These are phyloP conservation scores for Phyllosticta paracitricarpa DNA, from an alignment of 2,329 filamentous ascomycete genomes.

Conservation along the genomic window DNA sequence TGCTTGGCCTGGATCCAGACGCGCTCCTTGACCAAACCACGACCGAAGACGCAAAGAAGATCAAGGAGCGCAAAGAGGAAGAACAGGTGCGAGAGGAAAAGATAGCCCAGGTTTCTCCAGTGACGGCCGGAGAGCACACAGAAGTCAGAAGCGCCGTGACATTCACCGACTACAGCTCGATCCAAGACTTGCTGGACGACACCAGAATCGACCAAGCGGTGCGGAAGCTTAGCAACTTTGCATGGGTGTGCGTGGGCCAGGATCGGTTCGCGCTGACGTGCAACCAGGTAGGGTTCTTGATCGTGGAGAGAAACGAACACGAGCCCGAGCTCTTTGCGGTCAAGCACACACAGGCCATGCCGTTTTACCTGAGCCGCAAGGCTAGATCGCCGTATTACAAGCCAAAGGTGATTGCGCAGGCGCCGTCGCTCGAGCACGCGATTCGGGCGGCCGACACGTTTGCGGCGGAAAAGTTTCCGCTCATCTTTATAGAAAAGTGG, in stretches of 20 bases:
- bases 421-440: slow-evolving; percentile 59
- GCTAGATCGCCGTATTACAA: slow-evolving; percentile 48
- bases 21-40: slow-evolving; percentile 62
- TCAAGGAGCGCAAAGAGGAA: slow-evolving; percentile 40
- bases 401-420: slow-evolving; percentile 58
- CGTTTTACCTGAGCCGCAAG: slow-evolving; percentile 10
- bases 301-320: slow-evolving; percentile 32
- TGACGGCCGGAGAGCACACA: slow-evolving; percentile 41
- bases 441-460: slow-evolving; percentile 80
- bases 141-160: slow-evolving; percentile 41
- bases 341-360: slow-evolving; percentile 33
- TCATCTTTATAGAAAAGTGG: slow-evolving; percentile 53
- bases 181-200: slow-evolving; percentile 85
- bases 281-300: slow-evolving; percentile 49
- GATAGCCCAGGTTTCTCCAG: slow-evolving; percentile 61
- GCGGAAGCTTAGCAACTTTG: slow-evolving; percentile 59
- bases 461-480: slow-evolving; percentile 56
- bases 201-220: slow-evolving; percentile 70
- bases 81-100: slow-evolving; percentile 31
- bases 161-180: slow-evolving; percentile 83
- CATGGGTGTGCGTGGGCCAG: slow-evolving; percentile 74
- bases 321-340: slow-evolving; percentile 38
- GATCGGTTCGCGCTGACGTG: slow-evolving; percentile 62
- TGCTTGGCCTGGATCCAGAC: slow-evolving; percentile 83
- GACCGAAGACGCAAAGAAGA: slow-evolving; percentile 49